These are phyloP conservation scores for Crithidia mellificae DNA, from an alignment of 208 protist species.

Conservation along the genomic window DNA sequence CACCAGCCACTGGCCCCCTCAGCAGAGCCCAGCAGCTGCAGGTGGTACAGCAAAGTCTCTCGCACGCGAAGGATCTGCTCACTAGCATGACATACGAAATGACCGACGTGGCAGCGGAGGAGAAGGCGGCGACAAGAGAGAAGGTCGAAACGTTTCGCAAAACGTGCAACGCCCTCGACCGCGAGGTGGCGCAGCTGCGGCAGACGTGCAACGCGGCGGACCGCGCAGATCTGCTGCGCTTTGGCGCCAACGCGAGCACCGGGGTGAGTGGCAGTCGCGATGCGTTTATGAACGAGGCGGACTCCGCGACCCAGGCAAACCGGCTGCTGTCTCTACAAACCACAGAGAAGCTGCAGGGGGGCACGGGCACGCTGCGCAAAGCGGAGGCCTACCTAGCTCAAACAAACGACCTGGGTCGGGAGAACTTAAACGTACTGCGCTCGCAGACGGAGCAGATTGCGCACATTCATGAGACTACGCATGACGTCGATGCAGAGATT, in stretches of 20 bases:
- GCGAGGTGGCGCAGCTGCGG: slow-evolving; percentile 40
- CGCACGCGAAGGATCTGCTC: slow-evolving; percentile 57
- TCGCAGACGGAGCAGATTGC: slow-evolving; percentile 71
- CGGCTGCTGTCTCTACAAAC: slow-evolving; percentile 51
- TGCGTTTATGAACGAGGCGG: slow-evolving; percentile 31
- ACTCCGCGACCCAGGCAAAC: slow-evolving; percentile 45
- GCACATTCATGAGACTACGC: slow-evolving; percentile 45
- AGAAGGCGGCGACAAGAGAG: slow-evolving; percentile 32
- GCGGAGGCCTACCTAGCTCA: slow-evolving; percentile 62
- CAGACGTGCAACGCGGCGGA: slow-evolving; percentile 53
- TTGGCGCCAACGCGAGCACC: slow-evolving; percentile 18
- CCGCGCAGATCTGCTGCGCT: slow-evolving; percentile 52
- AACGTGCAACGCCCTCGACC: slow-evolving; percentile 37
- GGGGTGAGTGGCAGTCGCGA: not conserved
- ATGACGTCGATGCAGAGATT: slow-evolving; percentile 68
- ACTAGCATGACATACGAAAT: slow-evolving; percentile 78
- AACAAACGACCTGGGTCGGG: slow-evolving; percentile 48
- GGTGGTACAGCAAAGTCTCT: slow-evolving; percentile 43
- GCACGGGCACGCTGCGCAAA: slow-evolving; percentile 53
- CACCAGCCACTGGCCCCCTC: slow-evolving; percentile 44
- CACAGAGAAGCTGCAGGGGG: slow-evolving; percentile 57
- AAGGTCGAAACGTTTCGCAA: slow-evolving; percentile 47
- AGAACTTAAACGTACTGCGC: slow-evolving; percentile 50
- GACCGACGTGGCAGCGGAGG: slow-evolving; percentile 37
- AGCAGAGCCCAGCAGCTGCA: slow-evolving; percentile 55